Evolutionary conservation across 73 alveolate species (phyloP).

Genomic region (Chromera velia): DNA sequence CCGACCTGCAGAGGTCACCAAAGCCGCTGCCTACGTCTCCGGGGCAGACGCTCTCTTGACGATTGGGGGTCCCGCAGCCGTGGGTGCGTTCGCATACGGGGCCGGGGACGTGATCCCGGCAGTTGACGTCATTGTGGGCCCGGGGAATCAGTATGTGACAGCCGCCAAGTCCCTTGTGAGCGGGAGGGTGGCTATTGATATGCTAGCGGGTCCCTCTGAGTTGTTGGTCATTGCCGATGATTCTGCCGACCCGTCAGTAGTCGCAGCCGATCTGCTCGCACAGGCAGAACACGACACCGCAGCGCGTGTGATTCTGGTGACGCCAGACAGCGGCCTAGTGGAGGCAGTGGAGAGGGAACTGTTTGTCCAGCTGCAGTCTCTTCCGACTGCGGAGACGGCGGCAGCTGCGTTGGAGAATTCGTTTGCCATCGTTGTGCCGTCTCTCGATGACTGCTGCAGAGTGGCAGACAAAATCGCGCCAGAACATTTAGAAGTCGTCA

Average conservation of each 20-base stretch:
- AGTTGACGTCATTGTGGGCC: neutral
- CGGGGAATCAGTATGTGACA: neutral
- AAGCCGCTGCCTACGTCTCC: neutral
- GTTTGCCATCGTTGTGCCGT: neutral
- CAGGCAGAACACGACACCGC: conserved; percentile 2
- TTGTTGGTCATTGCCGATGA: neutral
- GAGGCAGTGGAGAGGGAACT: neutral
- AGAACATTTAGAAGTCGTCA: neutral
- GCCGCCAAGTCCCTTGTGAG: neutral
- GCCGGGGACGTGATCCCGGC: neutral
- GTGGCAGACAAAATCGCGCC: conserved; percentile 1
- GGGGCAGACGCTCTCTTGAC: neutral
- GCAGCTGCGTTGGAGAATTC: neutral
- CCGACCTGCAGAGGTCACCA: neutral
- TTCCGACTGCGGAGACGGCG: neutral
- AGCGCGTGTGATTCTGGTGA: neutral
- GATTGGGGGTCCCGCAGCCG: neutral
- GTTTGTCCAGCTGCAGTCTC: neutral
- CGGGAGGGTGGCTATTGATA: neutral
- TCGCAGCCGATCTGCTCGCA: neutral
- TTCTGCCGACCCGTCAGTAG: neutral
- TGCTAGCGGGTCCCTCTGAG: neutral
- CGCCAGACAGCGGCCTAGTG: neutral
- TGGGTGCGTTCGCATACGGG: neutral
- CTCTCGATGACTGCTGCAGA: neutral